phyloP scores from a whole-genome alignment of 345 rosid species.

The Populus deltoides region DNA sequence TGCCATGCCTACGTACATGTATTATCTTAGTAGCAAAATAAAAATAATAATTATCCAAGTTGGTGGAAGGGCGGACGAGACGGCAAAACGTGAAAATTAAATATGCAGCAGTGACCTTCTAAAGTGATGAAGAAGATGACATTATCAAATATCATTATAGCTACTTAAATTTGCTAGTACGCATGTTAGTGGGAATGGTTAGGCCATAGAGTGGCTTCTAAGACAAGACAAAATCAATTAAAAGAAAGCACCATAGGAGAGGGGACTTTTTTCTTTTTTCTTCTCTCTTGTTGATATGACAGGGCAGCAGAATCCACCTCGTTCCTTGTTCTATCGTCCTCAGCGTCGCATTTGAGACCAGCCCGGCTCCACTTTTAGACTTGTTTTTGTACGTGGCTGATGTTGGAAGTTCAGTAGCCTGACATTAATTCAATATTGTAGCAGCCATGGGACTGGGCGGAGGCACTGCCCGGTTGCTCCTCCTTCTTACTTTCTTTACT shows the following conservation, averaged over 20 bases:
- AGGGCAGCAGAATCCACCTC: neutral
- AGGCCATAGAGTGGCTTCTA: slow-evolving; percentile 27
- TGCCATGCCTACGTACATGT: neutral
- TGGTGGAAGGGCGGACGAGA: slow-evolving; percentile 17
- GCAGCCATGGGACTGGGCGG: slow-evolving; percentile 3
- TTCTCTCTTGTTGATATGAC: neutral
- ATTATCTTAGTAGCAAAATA: neutral
- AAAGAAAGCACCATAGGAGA: neutral
- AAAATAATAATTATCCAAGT: neutral
- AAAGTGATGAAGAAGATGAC: neutral
- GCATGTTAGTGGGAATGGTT: slow-evolving; percentile 18
- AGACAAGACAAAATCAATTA: slow-evolving; percentile 28
- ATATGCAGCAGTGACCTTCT: neutral
- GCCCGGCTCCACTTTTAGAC: slow-evolving; percentile 1
- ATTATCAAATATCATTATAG: neutral
- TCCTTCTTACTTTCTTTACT: slow-evolving; percentile 31
- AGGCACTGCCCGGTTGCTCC: slow-evolving; percentile 30
- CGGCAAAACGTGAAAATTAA: neutral
- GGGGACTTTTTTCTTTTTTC: neutral
- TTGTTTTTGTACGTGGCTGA: neutral
- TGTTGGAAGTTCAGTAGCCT: neutral
- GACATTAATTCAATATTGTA: neutral
- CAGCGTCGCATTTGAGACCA: neutral
- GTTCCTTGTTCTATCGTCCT: neutral
- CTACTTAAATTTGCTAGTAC: neutral